phyloP scores from a whole-genome alignment of 352 stramenopile genomes.

The Elongisporangium undulatum region DNA sequence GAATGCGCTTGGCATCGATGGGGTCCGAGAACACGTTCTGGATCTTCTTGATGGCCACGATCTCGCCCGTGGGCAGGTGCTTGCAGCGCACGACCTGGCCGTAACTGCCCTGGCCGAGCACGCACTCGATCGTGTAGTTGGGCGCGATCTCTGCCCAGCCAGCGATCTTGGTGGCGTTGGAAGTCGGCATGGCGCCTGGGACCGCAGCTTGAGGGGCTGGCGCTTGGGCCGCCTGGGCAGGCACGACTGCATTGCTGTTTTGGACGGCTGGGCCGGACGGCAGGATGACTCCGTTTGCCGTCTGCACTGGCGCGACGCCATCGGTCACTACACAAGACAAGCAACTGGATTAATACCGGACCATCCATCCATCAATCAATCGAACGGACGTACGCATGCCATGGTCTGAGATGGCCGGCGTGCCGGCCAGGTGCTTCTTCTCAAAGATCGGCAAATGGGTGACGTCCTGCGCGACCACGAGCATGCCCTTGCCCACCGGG shows the following conservation, averaged over 20 bases:
- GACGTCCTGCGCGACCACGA: conserved; percentile 74
- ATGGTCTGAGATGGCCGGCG: conserved; percentile 46
- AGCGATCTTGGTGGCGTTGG: conserved; percentile 70
- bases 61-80: conserved; percentile 81
- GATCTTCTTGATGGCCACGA: conserved; percentile 89
- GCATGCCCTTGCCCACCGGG: conserved; percentile 71
- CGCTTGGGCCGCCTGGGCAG: conserved; percentile 2
- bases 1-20: conserved; percentile 84
- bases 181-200: conserved; percentile 17
- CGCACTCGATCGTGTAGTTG: conserved; percentile 82
- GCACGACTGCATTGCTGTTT: conserved; percentile 4
- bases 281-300: neutral
- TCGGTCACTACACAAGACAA: neutral
- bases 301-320: neutral
- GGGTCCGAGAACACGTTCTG: conserved; percentile 87
- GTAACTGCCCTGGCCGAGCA: conserved; percentile 82
- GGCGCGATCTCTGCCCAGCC: conserved; percentile 81
- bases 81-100: conserved; percentile 86
- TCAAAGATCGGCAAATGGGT: conserved; percentile 39
- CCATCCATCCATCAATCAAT: neutral
- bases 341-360: neutral
- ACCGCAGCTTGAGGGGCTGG: conserved; percentile 11
- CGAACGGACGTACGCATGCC: conserved; percentile 30
- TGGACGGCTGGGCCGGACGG: neutral
- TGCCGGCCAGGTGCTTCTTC: conserved; percentile 41